Percentiles rank a stretch among this genome's conserved stretches.
phyloP scores from a whole-genome alignment of 2,329 filamentous ascomycete genomes.

The Stromatinia cepivora region DNA sequence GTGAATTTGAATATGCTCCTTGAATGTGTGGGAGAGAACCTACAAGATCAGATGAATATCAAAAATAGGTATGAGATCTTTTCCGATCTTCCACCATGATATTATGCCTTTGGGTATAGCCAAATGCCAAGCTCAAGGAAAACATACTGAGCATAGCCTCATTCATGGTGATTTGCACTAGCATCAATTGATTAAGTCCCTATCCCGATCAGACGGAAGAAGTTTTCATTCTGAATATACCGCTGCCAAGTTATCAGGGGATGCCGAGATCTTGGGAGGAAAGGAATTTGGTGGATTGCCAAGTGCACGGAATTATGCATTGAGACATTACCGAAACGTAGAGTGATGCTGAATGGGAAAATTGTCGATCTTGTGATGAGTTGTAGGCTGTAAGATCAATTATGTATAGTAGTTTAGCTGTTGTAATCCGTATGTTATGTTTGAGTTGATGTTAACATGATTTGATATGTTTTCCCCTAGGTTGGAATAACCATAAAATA shows the following conservation, averaged over 20 bases:
- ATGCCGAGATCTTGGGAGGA: conserved; percentile 24
- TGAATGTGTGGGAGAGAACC: not conserved
- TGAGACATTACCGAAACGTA: conserved; percentile 20
- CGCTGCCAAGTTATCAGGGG: conserved; percentile 14
- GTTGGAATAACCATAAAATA: not conserved
- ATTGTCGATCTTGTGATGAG: not conserved
- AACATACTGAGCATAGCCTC: conserved; percentile 13
- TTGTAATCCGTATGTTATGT: not conserved
- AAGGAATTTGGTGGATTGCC: conserved; percentile 22
- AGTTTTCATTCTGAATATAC: conserved; percentile 15
- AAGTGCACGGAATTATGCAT: conserved; percentile 21
- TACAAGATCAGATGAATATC: conserved; percentile 15
- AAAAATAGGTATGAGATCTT: not conserved
- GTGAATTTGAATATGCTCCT: conserved; percentile 11
- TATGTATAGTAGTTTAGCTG: not conserved
- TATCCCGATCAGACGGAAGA: not conserved
- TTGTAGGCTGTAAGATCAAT: not conserved
- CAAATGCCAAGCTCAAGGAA: conserved; percentile 1
- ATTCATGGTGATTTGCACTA: conserved; percentile 7
- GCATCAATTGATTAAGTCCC: not conserved
- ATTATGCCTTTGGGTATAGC: conserved; percentile 7
- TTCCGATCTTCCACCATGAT: not conserved
- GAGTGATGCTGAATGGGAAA: not conserved
- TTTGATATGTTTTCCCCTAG: not conserved
- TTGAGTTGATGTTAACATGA: not conserved